Evolutionary conservation across 257 asterid genomes (phyloP), one percentile per base, ranked within the genome.

Genomic region (Ocimum tenuiflorum): DNA sequence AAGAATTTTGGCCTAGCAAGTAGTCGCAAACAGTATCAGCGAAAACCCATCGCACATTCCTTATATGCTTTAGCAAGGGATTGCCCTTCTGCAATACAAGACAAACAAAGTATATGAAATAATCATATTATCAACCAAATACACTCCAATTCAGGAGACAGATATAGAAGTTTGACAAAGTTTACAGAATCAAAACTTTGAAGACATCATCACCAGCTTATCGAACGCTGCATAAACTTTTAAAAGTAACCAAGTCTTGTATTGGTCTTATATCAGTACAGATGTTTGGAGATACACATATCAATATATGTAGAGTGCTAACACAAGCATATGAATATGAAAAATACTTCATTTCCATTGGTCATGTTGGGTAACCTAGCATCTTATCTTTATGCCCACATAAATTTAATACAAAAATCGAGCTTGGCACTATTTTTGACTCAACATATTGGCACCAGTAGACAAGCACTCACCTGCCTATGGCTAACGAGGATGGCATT

Each of bases 401-500:
- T 24, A 17, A 38, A 23, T n/a, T 12, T 51, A 29, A 42, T 36
- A 43, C 4, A 3, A 53, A 17, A 18, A 12, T 24, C 14, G 19
- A 20, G 53, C 46, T 47, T 8, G 15, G 23, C n/a, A 53, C 53
- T 33, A 60, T 35, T 64, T 27, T 38, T 36, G 51, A 31, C 46
- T 15, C 53, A 49, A 39, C 58, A 56, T 46, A 47, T n/a, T 8
- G 18, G 41, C 8, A 14, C 36, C 51, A 54, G 24, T 50, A 27
- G 17, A 36, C 53, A 50, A 61, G 17, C 11, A 20, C 22, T 77
- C 20, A 89, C 96, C 97, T 92, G 99, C 76, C 99, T 87, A 70
- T 92, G 88, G 88, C 99, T 84, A 14, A 92, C 99, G 55, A 92
- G 95, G 74, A 92, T 89, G 38, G 95, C 80, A 72, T 92, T 92